Conservation (phyloP, 305 asterid species). For the Coffea humblotiana region DNA sequence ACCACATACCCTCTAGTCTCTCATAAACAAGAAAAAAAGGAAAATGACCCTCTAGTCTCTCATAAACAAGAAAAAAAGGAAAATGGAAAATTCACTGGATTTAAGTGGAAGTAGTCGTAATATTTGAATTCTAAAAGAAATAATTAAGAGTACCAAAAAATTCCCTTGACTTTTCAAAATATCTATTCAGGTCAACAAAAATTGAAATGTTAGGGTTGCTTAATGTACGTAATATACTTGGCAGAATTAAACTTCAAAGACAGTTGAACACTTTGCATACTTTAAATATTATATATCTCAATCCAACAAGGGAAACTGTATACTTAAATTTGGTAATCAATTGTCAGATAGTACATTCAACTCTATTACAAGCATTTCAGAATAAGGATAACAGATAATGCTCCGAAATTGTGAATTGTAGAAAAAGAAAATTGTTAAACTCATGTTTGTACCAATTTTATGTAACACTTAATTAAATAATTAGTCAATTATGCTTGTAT, state of each 20-base stretch:
- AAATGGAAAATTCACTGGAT: not conserved
- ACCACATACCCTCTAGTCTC: not conserved
- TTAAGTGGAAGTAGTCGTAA: not conserved
- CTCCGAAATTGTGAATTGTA: not conserved
- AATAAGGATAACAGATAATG: conserved; percentile 1
- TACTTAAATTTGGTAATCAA: not conserved
- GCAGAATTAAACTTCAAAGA: not conserved
- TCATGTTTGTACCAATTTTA: not conserved
- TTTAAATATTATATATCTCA: not conserved
- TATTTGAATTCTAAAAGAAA: no score
- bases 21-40: no score
- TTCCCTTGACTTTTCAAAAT: not conserved
- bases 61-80: no score
- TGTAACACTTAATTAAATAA: not conserved
- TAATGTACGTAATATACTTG: not conserved
- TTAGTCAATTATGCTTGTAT: not conserved
- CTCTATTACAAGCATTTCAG: not conserved
- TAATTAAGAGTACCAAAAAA: no score
- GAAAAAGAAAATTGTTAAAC: not conserved
- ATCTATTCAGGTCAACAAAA: not conserved
- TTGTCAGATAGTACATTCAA: not conserved
- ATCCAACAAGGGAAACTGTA: not conserved
- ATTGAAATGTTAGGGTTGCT: no score
- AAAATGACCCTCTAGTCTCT: not conserved
- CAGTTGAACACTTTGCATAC: not conserved